Evolutionary conservation across 768 basidiomycete species (phyloP), one percentile per base, ranked within the genome.

Genomic region (Suillus americanus): DNA sequence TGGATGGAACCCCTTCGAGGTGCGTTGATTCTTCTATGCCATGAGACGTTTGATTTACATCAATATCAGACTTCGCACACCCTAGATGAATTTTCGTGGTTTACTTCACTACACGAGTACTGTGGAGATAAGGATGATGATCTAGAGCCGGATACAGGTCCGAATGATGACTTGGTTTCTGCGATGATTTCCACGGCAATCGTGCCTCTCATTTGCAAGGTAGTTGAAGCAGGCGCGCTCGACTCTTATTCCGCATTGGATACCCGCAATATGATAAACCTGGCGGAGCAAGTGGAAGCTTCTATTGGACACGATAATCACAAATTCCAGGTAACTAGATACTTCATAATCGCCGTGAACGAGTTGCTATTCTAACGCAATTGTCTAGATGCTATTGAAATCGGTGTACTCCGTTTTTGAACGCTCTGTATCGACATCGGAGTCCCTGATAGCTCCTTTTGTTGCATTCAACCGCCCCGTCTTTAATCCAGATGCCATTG

Each of bases 1-100:
- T 13, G 91, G 89, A 4, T 97, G 96, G 96, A 87, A 95, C 73
- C 93, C 91, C 54, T 81, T 96, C 28, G 85, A 91, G 79, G 94
- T 91, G 71, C 67, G 83, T 78, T 45, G 20, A 1, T 43, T 60
- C 30, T 45, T 53, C 23, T 30, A 40, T 35, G 43, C 62, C 38
- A 40, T 43, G 38, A 45, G 33, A 23, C 48, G 28, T 60, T n/a
- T 71, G 37, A 71, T 57, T 62, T 38, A 41, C 62, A 37, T 50
- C 48, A 56, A 48, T 71, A 68, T 66, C 67, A 87, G 87, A 83
- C 84, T 64, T 68, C 79, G 6, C 75, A 79, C 54, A 86, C 81
- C 69, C 72, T 98, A 25, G 91, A 97, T 71, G 85, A 84, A 63
- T 98, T 95, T 79, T 78, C 82, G 35, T 98, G 95, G 95, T 95